A percentile compares a stretch with the other conserved stretches of the same genome.
These are phyloP conservation scores for Alternaria panax DNA, from an alignment of 2,329 filamentous ascomycete species.

Conservation along the genomic window DNA sequence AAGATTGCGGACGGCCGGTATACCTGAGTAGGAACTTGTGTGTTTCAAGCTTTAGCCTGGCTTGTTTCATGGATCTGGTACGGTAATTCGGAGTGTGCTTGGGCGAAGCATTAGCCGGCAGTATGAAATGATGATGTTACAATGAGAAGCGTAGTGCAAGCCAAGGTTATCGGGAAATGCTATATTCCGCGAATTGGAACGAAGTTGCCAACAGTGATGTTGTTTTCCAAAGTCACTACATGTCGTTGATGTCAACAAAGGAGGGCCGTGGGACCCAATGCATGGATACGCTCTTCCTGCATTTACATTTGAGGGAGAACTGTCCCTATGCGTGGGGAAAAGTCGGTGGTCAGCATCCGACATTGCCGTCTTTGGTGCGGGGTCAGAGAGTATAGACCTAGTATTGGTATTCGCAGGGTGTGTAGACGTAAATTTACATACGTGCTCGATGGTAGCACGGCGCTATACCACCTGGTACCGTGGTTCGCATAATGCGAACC, in stretches of 20 bases:
- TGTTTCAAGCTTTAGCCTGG: constrained; percentile 10
- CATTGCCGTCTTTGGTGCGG: constrained; percentile 11
- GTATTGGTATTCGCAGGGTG: constrained; percentile 3
- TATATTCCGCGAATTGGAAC: constrained; percentile 2
- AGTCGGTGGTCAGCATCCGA: constrained; percentile 11
- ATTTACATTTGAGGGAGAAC: constrained; percentile 2
- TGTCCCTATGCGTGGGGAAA: background rate
- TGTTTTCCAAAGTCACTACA: constrained; percentile 1
- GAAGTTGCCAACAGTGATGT: background rate
- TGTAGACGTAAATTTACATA: constrained; percentile 8
- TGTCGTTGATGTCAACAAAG: constrained; percentile 5
- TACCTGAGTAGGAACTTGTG: background rate
- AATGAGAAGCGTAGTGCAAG: background rate
- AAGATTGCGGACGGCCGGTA: constrained; percentile 4
- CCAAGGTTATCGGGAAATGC: background rate
- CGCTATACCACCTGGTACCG: constrained; percentile 13
- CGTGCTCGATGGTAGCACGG: constrained; percentile 4
- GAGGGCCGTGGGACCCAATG: background rate
- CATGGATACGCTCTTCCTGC: background rate
- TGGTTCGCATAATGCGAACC: constrained; percentile 19
- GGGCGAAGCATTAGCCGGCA: constrained; percentile 8
- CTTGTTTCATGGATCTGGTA: constrained; percentile 4
- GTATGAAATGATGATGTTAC: constrained; percentile 1
- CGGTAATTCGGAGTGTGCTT: constrained; percentile 1
- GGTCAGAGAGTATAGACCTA: constrained; percentile 7